Base-by-base conservation (phyloP, 2,329 filamentous ascomycete species). In the Scleromitrula shiraiana region DNA sequence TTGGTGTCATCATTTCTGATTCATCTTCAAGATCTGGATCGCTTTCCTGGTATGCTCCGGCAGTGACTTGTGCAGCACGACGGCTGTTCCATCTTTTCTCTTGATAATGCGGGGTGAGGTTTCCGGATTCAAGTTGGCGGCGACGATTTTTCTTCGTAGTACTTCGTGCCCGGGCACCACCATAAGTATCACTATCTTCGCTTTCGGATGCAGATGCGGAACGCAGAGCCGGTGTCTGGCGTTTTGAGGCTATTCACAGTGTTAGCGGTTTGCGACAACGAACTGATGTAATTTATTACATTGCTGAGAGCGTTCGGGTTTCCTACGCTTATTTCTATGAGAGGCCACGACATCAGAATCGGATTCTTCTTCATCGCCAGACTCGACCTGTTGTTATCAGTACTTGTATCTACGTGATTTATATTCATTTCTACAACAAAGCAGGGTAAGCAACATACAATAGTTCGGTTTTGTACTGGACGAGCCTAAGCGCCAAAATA, bases 1-100 rank as follows among this genome's bases (percentile, higher is more conserved):
- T 81, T 4, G 85, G 81, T 1, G 81, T 83, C 58, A 76, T 67
- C 56, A 76, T 65, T 40, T 85, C 81, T 5, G 77, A 75, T 36
- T 83, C 82, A 6, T 81, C 78, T 22, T 82, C 78, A 3, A 81
- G 71, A 10, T 83, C 80, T n/a, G 70, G 68, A 39, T 82, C 80
- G 57, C 79, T 83, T 58, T 85, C 81, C 61, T 83, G 77, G 59
- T 84, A 84, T 15, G 73, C 75, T 30, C 76, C 76, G 50, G 72
- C 74, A 50, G 78, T 75, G 3, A 81, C 75, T 63, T 88, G 88
- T 12, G 85, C 85, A 46, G 88, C 87, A 54, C 88, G 85, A 51
- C 91, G 78, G 46, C 84, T 93, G 6, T 90, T 95, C 78, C 95
- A 96, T 55, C 91, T 85, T 62, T 95, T 87, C 69, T 95, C 90